These are phyloP conservation scores for Berkeleyomyces rouxiae DNA, from an alignment of 2,329 filamentous ascomycete species.

Conservation along the genomic window DNA sequence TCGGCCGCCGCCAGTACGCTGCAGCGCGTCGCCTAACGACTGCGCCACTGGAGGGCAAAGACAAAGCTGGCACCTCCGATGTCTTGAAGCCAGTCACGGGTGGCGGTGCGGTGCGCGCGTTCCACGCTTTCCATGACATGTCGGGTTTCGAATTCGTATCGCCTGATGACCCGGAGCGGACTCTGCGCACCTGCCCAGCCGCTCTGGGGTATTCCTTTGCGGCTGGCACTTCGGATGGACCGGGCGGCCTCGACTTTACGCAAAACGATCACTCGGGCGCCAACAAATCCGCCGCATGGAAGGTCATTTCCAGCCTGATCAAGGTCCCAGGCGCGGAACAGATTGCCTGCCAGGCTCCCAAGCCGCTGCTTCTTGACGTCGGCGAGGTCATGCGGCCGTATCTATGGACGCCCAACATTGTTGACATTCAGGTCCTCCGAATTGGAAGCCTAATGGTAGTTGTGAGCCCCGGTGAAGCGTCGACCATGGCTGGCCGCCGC, in stretches of 20 bases:
- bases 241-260: slow-evolving; percentile 83
- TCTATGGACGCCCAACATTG: slow-evolving; percentile 77
- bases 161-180: slow-evolving; percentile 44
- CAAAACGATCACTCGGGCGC: slow-evolving; percentile 65
- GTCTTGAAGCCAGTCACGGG: slow-evolving; percentile 30
- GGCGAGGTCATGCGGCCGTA: slow-evolving; percentile 68
- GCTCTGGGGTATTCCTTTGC: slow-evolving; percentile 87
- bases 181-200: slow-evolving; percentile 64
- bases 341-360: slow-evolving; percentile 57
- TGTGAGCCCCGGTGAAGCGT: slow-evolving; percentile 72
- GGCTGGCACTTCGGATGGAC: slow-evolving; percentile 80
- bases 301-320: slow-evolving; percentile 53
- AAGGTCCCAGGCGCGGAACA: slow-evolving; percentile 56
- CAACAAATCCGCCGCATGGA: slow-evolving; percentile 56
- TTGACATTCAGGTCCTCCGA: slow-evolving; percentile 72
- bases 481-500: slow-evolving; percentile 78
- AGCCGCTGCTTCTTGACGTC: slow-evolving; percentile 76
- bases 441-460: slow-evolving; percentile 75
- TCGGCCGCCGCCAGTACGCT: slow-evolving; percentile 54
- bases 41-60: background rate
- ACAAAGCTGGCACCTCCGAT: slow-evolving; percentile 7
- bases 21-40: slow-evolving; percentile 29
- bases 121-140: slow-evolving; percentile 78
- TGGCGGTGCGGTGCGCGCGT: slow-evolving; percentile 55
- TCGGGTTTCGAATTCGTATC: slow-evolving; percentile 56